A percentile compares a stretch with the other conserved stretches of the same genome.
Conservation (phyloP, 805 yeast genomes). For the Metschnikowia proteae region DNA sequence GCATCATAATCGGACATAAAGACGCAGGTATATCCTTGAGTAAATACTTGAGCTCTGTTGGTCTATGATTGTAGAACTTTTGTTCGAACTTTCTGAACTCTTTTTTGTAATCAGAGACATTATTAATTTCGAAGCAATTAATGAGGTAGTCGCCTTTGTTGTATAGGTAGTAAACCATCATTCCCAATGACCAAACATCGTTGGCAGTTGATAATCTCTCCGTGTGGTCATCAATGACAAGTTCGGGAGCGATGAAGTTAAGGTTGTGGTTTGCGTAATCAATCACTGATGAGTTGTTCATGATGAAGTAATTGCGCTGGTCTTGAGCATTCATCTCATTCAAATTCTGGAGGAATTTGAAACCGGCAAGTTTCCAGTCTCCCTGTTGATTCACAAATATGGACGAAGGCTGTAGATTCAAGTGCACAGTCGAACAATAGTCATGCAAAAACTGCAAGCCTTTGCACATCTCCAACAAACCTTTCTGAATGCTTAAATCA, state of each 20-base stretch:
- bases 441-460: slow-evolving; percentile 82
- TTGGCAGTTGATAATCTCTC: slow-evolving; percentile 53
- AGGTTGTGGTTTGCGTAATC: slow-evolving; percentile 75
- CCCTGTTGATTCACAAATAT: slow-evolving; percentile 76
- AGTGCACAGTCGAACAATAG: slow-evolving; percentile 68
- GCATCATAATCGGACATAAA: slow-evolving; percentile 47
- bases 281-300: slow-evolving; percentile 70
- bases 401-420: slow-evolving; percentile 74
- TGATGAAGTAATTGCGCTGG: slow-evolving; percentile 57
- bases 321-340: slow-evolving; percentile 47
- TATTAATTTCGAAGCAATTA: slow-evolving; percentile 43
- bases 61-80: slow-evolving; percentile 39
- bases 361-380: slow-evolving; percentile 91
- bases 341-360: slow-evolving; percentile 46
- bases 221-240: slow-evolving; percentile 56
- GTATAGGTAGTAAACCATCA: slow-evolving; percentile 68
- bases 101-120: slow-evolving; percentile 57
- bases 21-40: slow-evolving; percentile 56
- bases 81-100: slow-evolving; percentile 46
- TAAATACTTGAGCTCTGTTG: slow-evolving; percentile 39
- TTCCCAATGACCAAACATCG: slow-evolving; percentile 84
- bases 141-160: slow-evolving; percentile 46
- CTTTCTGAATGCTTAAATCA: slow-evolving; percentile 73
- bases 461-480: slow-evolving; percentile 70
- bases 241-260: slow-evolving; percentile 81